Evolutionary conservation across 2,329 filamentous ascomycete genomes (phyloP).

Genomic region (Calonectria naviculata): DNA sequence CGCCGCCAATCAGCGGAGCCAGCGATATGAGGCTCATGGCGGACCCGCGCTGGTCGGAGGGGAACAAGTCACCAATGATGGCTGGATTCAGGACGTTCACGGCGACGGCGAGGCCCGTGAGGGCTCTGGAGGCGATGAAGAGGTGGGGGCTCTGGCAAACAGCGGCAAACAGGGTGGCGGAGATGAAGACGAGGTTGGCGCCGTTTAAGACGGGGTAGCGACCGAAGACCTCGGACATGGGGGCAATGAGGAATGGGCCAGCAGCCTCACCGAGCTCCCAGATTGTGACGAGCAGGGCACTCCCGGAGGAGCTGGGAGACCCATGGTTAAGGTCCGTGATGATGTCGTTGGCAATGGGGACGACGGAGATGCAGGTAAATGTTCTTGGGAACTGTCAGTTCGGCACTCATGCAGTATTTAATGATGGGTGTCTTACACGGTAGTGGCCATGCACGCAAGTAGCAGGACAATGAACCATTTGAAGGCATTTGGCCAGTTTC

Average conservation of each 20-base stretch:
- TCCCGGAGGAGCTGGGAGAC: conserved; percentile 56
- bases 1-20: background rate
- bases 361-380: conserved; percentile 67
- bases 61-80: conserved; percentile 73
- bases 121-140: conserved; percentile 50
- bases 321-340: conserved; percentile 57
- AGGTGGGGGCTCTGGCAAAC: background rate
- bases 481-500: conserved; percentile 61
- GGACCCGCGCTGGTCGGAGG: conserved; percentile 65
- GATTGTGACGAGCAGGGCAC: conserved; percentile 44
- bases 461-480: conserved; percentile 66
- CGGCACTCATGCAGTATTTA: background rate
- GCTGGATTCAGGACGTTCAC: conserved; percentile 72
- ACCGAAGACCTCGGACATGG: background rate
- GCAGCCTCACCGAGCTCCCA: background rate
- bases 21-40: conserved; percentile 53
- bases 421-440: conserved; percentile 55
- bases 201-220: background rate
- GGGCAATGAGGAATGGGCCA: background rate
- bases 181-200: background rate
- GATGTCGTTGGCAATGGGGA: conserved; percentile 64
- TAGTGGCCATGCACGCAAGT: conserved; percentile 66
- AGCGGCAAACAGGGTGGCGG: background rate
- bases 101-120: conserved; percentile 72
- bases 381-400: conserved; percentile 50